These are phyloP conservation scores for Suillus bovinus DNA, from an alignment of 768 basidiomycete genomes.

Conservation along the genomic window DNA sequence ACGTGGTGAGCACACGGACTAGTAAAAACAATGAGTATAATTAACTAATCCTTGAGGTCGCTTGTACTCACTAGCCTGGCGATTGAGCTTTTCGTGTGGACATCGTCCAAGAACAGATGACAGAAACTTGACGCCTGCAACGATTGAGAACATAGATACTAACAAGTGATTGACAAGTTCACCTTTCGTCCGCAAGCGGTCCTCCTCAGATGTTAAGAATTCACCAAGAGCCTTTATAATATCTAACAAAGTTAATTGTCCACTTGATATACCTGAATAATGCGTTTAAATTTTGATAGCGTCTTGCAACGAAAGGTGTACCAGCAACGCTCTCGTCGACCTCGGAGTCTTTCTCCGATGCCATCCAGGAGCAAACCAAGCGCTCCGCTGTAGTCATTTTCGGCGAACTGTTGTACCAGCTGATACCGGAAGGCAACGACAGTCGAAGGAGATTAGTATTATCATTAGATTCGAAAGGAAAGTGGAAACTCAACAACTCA, in stretches of 20 bases:
- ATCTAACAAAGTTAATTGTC: constrained; percentile 61
- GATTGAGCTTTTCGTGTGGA: constrained; percentile 65
- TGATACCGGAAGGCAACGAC: background rate
- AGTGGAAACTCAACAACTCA: constrained; percentile 1
- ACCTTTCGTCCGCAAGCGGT: constrained; percentile 80
- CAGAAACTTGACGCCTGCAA: constrained; percentile 80
- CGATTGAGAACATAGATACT: constrained; percentile 8
- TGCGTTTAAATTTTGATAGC: constrained; percentile 37
- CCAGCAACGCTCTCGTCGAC: constrained; percentile 60
- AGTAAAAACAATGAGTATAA: constrained; percentile 9
- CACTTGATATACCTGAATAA: constrained; percentile 50
- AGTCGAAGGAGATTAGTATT: constrained; percentile 4
- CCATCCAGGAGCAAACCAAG: constrained; percentile 73
- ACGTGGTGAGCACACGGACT: constrained; percentile 83
- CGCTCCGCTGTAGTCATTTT: constrained; percentile 49
- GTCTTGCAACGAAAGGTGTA: constrained; percentile 32
- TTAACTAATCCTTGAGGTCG: background rate
- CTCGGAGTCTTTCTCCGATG: constrained; percentile 59
- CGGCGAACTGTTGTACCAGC: background rate
- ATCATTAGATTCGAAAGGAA: background rate
- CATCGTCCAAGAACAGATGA: constrained; percentile 66
- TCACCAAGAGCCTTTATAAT: constrained; percentile 87
- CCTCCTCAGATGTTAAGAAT: constrained; percentile 87
- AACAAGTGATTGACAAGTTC: constrained; percentile 7
- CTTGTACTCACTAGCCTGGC: constrained; percentile 69